Base-by-base conservation (phyloP, 768 basidiomycete genomes). In the Tricholoma flavovirens region DNA sequence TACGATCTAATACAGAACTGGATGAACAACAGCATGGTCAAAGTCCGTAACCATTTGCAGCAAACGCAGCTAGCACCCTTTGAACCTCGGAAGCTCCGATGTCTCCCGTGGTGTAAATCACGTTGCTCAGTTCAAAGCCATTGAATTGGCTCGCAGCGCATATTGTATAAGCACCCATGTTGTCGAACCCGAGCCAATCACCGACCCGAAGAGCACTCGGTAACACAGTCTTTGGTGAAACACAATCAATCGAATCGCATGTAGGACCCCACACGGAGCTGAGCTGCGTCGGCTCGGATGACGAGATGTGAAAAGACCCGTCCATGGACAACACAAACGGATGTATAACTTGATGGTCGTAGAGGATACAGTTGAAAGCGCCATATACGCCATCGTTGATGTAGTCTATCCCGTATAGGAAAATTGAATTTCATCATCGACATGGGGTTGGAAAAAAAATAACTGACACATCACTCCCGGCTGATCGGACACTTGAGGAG, bases 301-400 rank as follows among this genome's bases (percentile, higher is more conserved):
- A 64, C 5, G 80, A 65, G 26, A 80, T 70, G 64, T 83, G 83
- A 70, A 88, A 87, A 2, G 84, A 87, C 38, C 82, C 82, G 51
- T 78, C 75, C 73, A 90, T 74, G 21, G 84, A 87, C 50, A 91
- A 75, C 48, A 90, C 88, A 63, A 83, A 83, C 22, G 97, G 97
- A 64, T 90, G 83, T n/a, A 87, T 87, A 56, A 80, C 78, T 68
- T 96, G 94, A 73, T 99, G 97, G 73, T 98, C 97, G 73, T 98
- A 98, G 67, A 98, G 78, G 73, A 94, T 94, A 75, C 91, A 94
- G 77, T 95, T 94, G 78, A 95, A 94, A 19, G 93, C 85, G 51
- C 96, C 94, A 71, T 99, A 99, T 38, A 99, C 93, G 43, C 97
- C 97, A 70, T 98, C 96, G 75, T 98, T 98, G 82, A 98, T 93